Evolutionary conservation across 345 rosid genomes (phyloP).

Genomic region (Brassica nigra): DNA sequence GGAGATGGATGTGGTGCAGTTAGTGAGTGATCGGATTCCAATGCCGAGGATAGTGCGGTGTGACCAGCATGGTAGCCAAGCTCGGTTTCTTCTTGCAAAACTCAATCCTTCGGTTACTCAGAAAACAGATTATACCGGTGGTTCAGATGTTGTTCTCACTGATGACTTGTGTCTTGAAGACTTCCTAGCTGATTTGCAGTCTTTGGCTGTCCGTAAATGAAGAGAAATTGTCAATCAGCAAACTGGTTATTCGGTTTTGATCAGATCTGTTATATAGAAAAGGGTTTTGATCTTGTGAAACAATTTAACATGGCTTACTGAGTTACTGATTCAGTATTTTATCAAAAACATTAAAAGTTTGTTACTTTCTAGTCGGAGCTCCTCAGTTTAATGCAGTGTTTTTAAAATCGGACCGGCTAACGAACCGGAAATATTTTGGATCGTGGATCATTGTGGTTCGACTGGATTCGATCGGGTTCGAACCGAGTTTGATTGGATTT

Average conservation of each 20-base stretch:
- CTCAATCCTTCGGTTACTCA: constrained; percentile 96
- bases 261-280: constrained; percentile 1
- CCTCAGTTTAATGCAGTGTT: not conserved
- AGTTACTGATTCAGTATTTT: not conserved
- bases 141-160: constrained; percentile 74
- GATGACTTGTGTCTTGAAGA: constrained; percentile 92
- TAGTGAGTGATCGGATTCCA: constrained; percentile 75
- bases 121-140: constrained; percentile 55
- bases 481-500: too few species aligned
- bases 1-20: constrained; percentile 62
- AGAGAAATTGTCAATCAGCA: not conserved
- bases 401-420: too few species aligned
- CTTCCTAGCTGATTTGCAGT: constrained; percentile 77
- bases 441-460: too few species aligned
- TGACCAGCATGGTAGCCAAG: constrained; percentile 92
- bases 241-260: not conserved
- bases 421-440: too few species aligned
- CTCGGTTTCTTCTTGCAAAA: constrained; percentile 96
- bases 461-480: too few species aligned
- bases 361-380: not conserved
- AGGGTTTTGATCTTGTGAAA: constrained; percentile 6
- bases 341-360: not conserved
- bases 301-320: not conserved
- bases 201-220: constrained; percentile 72
- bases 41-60: constrained; percentile 79